Evolutionary conservation across 208 protist species (phyloP), one percentile per base, ranked within the genome.

Genomic region (Trypanosoma rangeli): DNA sequence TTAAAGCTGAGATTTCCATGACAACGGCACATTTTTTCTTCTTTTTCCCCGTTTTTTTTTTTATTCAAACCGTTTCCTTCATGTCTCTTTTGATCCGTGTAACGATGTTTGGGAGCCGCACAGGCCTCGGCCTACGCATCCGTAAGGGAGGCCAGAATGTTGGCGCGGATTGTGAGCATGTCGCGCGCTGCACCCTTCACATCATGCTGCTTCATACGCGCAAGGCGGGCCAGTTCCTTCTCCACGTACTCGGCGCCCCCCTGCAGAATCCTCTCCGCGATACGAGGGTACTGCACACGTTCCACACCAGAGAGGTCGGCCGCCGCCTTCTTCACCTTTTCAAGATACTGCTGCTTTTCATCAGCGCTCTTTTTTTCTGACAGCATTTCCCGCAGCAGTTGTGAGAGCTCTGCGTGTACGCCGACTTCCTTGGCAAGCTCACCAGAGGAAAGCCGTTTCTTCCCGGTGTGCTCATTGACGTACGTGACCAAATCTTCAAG

Each of bases 401-500:
- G 56, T 28, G 74, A 72, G 37, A 92, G 54, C 35, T 53, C 66
- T 16, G 55, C 70, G 5, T 76, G 7, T 3, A 90, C 78, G 28
- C 89, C 89, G 50, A 69, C 68, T n/a, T 73, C 58, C 58, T 53
- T 62, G 4, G 68, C 64, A n/a, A 92, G 55, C 44, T 87, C 85
- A 31, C 89, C 89, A 67, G 82, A 73, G 49, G 64, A 26, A 7
- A 84, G 70, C 12, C 89, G 85, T 12, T 77, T 35, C 48, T 74
- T 86, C n/a, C 68, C 63, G 28, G 78, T 65, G 46, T 79, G 37
- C 56, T 83, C 49, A 64, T 96, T 94, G 29, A 95, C 65, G 62
- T 87, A 96, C 7, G 37, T 59, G 1, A 93, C 22, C 16, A 97
- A 42, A 18, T 75, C 82, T 22, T 87, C 82, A 18, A 87, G 28